Percentiles rank a stretch among this genome's conserved stretches.
phyloP scores from a whole-genome alignment of 2,329 filamentous ascomycete species.

The Neocatenulostroma microsporum region DNA sequence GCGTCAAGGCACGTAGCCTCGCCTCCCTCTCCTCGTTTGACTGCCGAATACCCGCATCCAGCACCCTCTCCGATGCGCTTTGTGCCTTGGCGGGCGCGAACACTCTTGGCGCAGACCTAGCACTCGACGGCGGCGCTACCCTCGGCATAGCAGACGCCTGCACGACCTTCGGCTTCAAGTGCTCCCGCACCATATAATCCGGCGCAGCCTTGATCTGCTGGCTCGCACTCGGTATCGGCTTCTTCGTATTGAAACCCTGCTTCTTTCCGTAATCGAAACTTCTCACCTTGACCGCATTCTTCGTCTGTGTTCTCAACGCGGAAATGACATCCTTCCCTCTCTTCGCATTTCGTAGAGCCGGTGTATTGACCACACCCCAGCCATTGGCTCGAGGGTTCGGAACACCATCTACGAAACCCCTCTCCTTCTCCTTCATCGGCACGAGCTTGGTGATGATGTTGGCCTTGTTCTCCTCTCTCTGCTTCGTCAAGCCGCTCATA shows the following conservation, averaged over 20 bases:
- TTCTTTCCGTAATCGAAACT: neutral
- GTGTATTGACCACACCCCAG: conserved; percentile 2
- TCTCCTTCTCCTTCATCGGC: conserved; percentile 3
- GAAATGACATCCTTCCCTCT: conserved; percentile 8
- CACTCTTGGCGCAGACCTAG: neutral
- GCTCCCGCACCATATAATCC: conserved; percentile 9
- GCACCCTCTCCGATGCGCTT: neutral
- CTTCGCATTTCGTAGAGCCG: conserved; percentile 16
- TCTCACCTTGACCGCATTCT: conserved; percentile 6
- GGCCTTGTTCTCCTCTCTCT: conserved; percentile 48
- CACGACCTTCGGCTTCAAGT: conserved; percentile 1
- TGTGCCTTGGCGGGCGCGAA: neutral
- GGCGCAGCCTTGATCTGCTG: conserved; percentile 9
- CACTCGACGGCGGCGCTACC: neutral
- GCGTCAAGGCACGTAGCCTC: conserved; percentile 5
- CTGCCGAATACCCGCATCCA: too few species aligned
- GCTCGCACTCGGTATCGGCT: conserved; percentile 1
- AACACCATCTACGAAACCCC: conserved; percentile 9
- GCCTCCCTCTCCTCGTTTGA: conserved; percentile 2
- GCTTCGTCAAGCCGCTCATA: conserved; percentile 54
- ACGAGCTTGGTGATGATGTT: conserved; percentile 9
- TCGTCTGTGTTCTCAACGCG: conserved; percentile 10
- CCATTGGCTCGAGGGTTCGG: conserved; percentile 3
- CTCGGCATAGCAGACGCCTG: neutral
- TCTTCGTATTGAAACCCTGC: neutral